Conservation (phyloP, 2,329 filamentous ascomycete genomes). For the Arachnomyces sp. region DNA sequence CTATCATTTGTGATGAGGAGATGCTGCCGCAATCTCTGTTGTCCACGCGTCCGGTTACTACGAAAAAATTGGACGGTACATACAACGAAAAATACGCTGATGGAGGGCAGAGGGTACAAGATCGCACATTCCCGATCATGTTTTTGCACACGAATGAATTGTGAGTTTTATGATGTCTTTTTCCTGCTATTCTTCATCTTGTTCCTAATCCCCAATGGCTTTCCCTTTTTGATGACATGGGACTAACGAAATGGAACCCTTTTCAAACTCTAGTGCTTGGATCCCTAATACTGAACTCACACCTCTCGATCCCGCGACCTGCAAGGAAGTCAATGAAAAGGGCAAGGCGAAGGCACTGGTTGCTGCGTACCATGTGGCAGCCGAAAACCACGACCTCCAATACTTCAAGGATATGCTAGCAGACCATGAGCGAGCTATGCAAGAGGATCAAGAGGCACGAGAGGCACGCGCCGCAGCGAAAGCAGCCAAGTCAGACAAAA, state of each 20-base stretch:
- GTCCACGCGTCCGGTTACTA: slow-evolving; percentile 73
- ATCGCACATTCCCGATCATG: slow-evolving; percentile 91
- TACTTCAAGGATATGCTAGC: slow-evolving; percentile 75
- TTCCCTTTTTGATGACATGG: not conserved
- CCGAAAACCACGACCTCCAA: slow-evolving; percentile 66
- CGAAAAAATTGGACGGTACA: slow-evolving; percentile 71
- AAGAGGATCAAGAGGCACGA: slow-evolving; percentile 54
- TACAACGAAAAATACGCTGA: slow-evolving; percentile 83
- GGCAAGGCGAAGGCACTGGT: slow-evolving; percentile 73
- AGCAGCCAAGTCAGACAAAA: slow-evolving; percentile 47
- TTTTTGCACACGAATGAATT: slow-evolving; percentile 94
- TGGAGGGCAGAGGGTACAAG: slow-evolving; percentile 74
- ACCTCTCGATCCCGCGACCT: slow-evolving; percentile 66
- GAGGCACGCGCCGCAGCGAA: slow-evolving; percentile 58
- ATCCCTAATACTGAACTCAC: slow-evolving; percentile 76
- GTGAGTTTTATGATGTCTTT: slow-evolving; percentile 51
- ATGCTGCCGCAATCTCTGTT: slow-evolving; percentile 80
- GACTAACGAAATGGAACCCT: slow-evolving; percentile 10
- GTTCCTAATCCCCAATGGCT: no score
- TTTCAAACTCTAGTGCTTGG: slow-evolving; percentile 62
- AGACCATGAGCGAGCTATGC: slow-evolving; percentile 49
- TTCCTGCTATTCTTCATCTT: not conserved
- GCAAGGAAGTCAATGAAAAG: slow-evolving; percentile 59
- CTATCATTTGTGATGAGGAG: slow-evolving; percentile 85
- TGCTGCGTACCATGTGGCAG: slow-evolving; percentile 71